Conservation (phyloP, 2,329 filamentous ascomycete genomes). For the Emydomyces testavorans region DNA sequence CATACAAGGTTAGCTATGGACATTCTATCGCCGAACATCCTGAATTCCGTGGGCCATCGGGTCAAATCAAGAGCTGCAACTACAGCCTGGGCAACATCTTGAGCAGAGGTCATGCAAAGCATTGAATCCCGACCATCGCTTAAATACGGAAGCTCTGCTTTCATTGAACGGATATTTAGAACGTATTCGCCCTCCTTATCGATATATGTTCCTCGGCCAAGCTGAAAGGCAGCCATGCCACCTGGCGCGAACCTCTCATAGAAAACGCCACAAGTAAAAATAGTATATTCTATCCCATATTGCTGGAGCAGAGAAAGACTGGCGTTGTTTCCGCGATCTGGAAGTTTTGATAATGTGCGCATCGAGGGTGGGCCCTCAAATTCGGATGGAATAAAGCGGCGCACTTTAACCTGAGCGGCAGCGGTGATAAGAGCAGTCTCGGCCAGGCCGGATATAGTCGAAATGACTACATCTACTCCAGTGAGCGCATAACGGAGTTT, state of each 20-base stretch:
- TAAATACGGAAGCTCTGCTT: conserved; percentile 50
- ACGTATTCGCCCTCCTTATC: conserved; percentile 53
- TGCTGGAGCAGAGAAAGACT: conserved; percentile 44
- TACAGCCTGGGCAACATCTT: conserved; percentile 60
- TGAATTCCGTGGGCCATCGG: conserved; percentile 57
- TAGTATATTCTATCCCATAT: conserved; percentile 52
- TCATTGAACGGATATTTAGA: conserved; percentile 48
- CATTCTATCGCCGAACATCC: conserved; percentile 56
- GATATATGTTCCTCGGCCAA: conserved; percentile 47
- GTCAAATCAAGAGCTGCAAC: conserved; percentile 53
- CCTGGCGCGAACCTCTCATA: conserved; percentile 63
- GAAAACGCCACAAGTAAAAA: conserved; percentile 63
- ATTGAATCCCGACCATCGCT: conserved; percentile 42
- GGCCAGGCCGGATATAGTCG: conserved; percentile 54
- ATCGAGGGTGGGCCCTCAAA: conserved; percentile 55
- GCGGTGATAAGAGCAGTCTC: conserved; percentile 64
- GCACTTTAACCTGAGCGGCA: conserved; percentile 52
- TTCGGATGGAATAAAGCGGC: conserved; percentile 61
- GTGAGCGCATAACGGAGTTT: conserved; percentile 54
- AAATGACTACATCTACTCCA: conserved; percentile 64
- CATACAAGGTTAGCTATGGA: conserved; percentile 50
- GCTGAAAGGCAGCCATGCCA: conserved; percentile 49
- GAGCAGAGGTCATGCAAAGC: conserved; percentile 56
- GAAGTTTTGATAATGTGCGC: conserved; percentile 45
- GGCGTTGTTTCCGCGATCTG: conserved; percentile 50